Evolutionary conservation across 805 yeast genomes (phyloP), one percentile per base, ranked within the genome.

Genomic region (Metschnikowia sp.): DNA sequence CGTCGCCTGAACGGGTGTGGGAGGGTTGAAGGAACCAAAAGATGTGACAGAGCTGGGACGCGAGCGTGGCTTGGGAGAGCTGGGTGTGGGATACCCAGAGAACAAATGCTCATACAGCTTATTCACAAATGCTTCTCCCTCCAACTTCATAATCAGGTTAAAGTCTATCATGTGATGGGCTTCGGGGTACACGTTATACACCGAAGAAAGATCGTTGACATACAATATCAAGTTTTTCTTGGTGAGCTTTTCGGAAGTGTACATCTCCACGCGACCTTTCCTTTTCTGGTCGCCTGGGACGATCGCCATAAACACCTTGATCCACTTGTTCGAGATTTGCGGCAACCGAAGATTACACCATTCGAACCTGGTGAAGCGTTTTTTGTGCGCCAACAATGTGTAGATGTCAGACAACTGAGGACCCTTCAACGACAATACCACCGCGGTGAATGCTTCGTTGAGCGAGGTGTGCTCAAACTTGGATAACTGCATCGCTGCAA

Each of bases 381-480:
- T 76, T 38, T 77, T 77, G 40, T 62, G 63, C 5, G 80, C 74
- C 52, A 83, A 66, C 15, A 83, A 66, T 2, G 83, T 78, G 55
- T 82, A 80, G 36, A 82, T 72, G 59, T 83, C 89, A 2, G 78
- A 70, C 46, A 83, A 69, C 44, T 68, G 61, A 3, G 81, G 69
- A 1, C 84, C 88, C 53, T 79, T 81, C 8, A 79, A 64, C 8
- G 85, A 78, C 32, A 83, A 62, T 32, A 83, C 64, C 2, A 82
- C 85, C 7, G 86, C 89, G 0, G 88, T 82, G 58, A 77, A 83
- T 18, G 82, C 75, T 62, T 82, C 85, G 56, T 78, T 82, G 44
- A 83, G 66, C 40, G 78, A 75, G 15, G 73, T 70, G 54, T 69
- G 76, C 62, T 83, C 89, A 57, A 69, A 83, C 52, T 75, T 78